Evolutionary conservation across 768 basidiomycete species (phyloP).

Genomic region (Mrakia gelida): DNA sequence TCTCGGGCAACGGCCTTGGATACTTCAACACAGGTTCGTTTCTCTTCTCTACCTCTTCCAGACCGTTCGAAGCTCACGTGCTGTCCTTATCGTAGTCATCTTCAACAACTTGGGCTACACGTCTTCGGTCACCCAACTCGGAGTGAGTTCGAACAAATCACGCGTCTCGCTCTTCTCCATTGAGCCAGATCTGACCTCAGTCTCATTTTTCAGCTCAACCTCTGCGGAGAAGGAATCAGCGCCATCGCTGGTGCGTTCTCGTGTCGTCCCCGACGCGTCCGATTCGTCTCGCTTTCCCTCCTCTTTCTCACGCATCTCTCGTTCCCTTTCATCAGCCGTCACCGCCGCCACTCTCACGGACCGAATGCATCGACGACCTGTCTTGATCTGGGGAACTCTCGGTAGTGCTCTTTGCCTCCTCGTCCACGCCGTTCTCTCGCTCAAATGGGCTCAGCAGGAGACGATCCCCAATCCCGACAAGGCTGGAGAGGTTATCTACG

Average conservation of each 20-base stretch:
- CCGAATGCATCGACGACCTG: slow-evolving; percentile 33
- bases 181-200: background rate
- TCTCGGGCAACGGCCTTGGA: slow-evolving; percentile 53
- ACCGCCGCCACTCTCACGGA: slow-evolving; percentile 42
- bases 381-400: slow-evolving; percentile 44
- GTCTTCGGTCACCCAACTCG: background rate
- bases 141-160: too few species aligned
- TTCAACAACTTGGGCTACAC: slow-evolving; percentile 32
- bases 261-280: too few species aligned
- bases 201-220: slow-evolving; percentile 43
- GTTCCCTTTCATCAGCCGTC: slow-evolving; percentile 38
- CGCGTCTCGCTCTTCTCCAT: too few species aligned
- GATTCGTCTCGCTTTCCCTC: slow-evolving; percentile 40
- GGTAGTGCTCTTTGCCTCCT: slow-evolving; percentile 34
- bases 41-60: background rate
- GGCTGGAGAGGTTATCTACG: slow-evolving; percentile 24
- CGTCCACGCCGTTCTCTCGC: slow-evolving; percentile 36
- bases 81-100: background rate
- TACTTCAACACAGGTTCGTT: slow-evolving; percentile 42
- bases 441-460: slow-evolving; percentile 31
- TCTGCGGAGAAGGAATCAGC: background rate
- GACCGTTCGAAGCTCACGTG: background rate
- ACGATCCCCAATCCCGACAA: background rate
- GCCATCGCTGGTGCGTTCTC: background rate
- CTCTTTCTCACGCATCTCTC: slow-evolving; percentile 41